These are phyloP conservation scores for Penicillium flavigenum DNA, from an alignment of 495 filamentous ascomycete species.

Conservation along the genomic window DNA sequence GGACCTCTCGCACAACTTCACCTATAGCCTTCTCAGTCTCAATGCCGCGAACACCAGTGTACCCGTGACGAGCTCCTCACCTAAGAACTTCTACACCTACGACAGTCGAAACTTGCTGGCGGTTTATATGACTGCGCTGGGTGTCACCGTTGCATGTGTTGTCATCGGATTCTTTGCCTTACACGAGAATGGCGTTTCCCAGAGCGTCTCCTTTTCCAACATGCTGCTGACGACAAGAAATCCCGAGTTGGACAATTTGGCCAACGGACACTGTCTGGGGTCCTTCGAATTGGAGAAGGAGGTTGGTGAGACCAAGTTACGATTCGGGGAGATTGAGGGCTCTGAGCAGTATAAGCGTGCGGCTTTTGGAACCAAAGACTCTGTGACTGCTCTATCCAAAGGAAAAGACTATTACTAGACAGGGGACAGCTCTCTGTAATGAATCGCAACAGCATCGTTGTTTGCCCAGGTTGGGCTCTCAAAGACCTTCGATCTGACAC, in stretches of 20 bases:
- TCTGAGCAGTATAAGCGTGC: slow-evolving; percentile 5
- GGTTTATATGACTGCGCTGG: slow-evolving; percentile 1
- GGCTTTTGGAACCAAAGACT: slow-evolving; percentile 7
- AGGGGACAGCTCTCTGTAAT: background rate
- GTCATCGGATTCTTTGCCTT: slow-evolving; percentile 4
- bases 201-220: slow-evolving; percentile 2
- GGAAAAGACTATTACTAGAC: slow-evolving; percentile 7
- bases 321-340: slow-evolving; percentile 8
- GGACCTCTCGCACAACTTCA: slow-evolving; percentile 9
- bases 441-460: background rate
- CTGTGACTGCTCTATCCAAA: slow-evolving; percentile 2
- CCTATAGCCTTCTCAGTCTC: slow-evolving; percentile 8
- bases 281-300: background rate
- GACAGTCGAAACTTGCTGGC: slow-evolving; percentile 1
- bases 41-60: slow-evolving; percentile 6
- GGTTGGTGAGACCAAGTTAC: background rate
- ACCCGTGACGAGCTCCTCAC: background rate
- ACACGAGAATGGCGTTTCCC: slow-evolving; percentile 1
- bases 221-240: slow-evolving; percentile 6
- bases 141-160: slow-evolving; percentile 1
- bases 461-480: background rate
- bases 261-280: slow-evolving; percentile 3
- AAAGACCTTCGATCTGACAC: too few relatives aligned
- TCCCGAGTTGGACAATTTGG: slow-evolving; percentile 2
- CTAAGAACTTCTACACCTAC: slow-evolving; percentile 7